These are phyloP conservation scores for Aspergillus versicolor DNA, from an alignment of 2,329 filamentous ascomycete species.

Conservation along the genomic window DNA sequence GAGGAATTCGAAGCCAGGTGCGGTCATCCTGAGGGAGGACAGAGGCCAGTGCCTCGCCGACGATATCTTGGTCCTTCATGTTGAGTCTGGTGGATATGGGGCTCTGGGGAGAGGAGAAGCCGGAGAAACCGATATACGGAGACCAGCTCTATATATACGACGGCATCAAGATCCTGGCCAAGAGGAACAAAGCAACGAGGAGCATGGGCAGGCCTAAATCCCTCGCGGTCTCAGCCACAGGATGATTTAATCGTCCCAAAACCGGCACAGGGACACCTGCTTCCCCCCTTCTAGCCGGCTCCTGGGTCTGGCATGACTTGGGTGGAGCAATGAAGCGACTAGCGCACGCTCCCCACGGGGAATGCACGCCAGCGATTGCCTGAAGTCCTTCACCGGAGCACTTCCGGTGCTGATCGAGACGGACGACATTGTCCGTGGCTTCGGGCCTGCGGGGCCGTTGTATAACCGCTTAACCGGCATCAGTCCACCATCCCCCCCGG, in stretches of 20 bases:
- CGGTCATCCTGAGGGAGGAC: constrained; percentile 28
- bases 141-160: no score
- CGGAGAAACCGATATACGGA: no score
- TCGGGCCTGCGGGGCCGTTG: background rate
- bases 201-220: no score
- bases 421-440: background rate
- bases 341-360: background rate
- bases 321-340: background rate
- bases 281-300: no score
- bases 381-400: background rate
- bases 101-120: no score
- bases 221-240: no score
- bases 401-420: background rate
- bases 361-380: background rate
- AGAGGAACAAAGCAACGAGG: no score
- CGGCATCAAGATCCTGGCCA: no score
- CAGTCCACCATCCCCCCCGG: no score
- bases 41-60: background rate
- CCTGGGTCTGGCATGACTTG: background rate
- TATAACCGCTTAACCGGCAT: no score
- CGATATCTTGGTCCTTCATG: background rate
- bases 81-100: background rate
- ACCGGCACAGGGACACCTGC: no score
- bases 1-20: constrained; percentile 45
- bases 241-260: no score